Evolutionary conservation across 1,284 basidiomycete species (phyloP), one percentile per base, ranked within the genome.

Genomic region (Ustilago lituana): DNA sequence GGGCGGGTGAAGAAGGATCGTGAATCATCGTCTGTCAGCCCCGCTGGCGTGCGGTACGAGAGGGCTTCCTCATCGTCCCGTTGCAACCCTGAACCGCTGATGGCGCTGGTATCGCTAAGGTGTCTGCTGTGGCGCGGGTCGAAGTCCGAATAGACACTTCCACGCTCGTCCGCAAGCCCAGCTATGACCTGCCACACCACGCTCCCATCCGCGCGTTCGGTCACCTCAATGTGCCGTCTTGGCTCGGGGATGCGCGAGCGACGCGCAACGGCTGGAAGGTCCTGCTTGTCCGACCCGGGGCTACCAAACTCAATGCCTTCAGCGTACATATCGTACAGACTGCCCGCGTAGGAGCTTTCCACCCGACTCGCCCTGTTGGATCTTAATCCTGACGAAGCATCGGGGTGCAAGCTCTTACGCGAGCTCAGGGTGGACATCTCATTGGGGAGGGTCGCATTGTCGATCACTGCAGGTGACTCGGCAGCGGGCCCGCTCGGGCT

Each of bases 131-230:
- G 65, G 0, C 64, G 37, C 38, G 56, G 38, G 7, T 53, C 41
- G 26, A 62, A 63, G n/a, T 71, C 66, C n/a, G 62, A 70, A 47
- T 76, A 74, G 5, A 65, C 45, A 47, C 74, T 76, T 6, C 49
- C 52, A 14, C 76, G 52, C n/a, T n/a, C n/a, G 23, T 73, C 76
- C 11, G 73, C 66, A 23, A 78, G 43, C 0, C 76, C 76, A 1
- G 76, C 76, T 35, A 78, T 74, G 17, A 78, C 75, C 43, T 78
- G 76, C 76, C 76, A 78, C 5, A 78, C 73, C 7, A 78, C 70
- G 31, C 66, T 72, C 1, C 76, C 76, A 39, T 78, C 76, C 1
- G 76, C 76, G 2, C 76, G 57, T 40, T 78, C 75, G 8, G 76
- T 78, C 14, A 78, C 75, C 37, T 78, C 76, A 43, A 78, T 78